Base-by-base conservation (phyloP, 2,329 filamentous ascomycete species). In the Diaporthe longicolla region DNA sequence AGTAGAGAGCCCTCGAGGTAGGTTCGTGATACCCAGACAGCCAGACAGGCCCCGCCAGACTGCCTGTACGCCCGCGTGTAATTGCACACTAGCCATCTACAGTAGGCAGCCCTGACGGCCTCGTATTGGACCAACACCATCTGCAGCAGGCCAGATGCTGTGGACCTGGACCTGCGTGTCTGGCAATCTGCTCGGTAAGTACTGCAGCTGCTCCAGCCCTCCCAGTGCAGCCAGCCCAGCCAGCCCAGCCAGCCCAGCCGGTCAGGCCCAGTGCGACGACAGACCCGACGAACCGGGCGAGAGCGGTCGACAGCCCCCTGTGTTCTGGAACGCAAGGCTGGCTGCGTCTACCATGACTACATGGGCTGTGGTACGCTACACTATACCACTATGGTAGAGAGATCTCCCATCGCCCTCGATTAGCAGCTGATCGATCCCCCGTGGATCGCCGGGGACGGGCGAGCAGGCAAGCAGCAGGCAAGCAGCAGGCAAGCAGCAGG, bases 51-150 rank as follows among this genome's bases (percentile, higher is more conserved):
- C 37, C 37, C 37, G 37, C 37, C 40, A 43, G 40, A 13, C 40
- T 15, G 45, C 57, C 15, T 45, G 58, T 21, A 21, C 43, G 40
- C 40, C 40, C 40, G 40, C 40, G 6, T 43, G 17, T 21, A 45
- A 21, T n/a, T 48, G 19, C 48, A 52, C n/a, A 32, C 40, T 63
- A 71, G 19, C 57, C 21, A 63, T 11, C 8, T 8, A 35, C 32
- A 40, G 68, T 37, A 61, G 48, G 45, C 35, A 63, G 57, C 57
- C 57, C 48, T 63, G 69, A 58, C 58, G 43, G 50, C 15, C 70
- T 71, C 70, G 70, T 71, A 71, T 71, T 50, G 45, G 63, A 40
- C 45, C 61, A 21, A 52, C 45, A 66, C 63, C 63, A 66, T 52
- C 63, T 66, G 63, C 63, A 66, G 63, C 43, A 66, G 63, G 40